Percentiles rank a stretch among this genome's conserved stretches.
These are phyloP conservation scores for Trichophyton benhamiae DNA, from an alignment of 2,329 filamentous ascomycete genomes.

Conservation along the genomic window DNA sequence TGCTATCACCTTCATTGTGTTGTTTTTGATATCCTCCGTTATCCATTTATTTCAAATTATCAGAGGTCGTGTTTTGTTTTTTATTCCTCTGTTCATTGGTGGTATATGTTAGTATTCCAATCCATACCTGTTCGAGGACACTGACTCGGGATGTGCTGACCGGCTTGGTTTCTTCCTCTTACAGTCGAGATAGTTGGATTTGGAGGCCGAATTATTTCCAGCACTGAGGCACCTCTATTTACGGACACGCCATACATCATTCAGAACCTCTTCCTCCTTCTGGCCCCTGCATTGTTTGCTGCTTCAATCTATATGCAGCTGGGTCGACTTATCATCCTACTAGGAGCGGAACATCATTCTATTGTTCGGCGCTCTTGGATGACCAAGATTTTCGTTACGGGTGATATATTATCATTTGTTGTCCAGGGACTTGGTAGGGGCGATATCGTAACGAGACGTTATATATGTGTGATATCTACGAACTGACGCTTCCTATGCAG, in stretches of 20 bases:
- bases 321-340: conserved; percentile 17
- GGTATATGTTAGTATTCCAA: conserved; percentile 18
- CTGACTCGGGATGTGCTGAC: too few relatives aligned
- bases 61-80: conserved; percentile 20
- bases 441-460: neutral
- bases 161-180: neutral
- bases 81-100: conserved; percentile 21
- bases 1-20: conserved; percentile 32
- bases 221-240: conserved; percentile 18
- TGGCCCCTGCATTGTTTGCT: conserved; percentile 22
- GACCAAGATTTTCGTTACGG: conserved; percentile 23
- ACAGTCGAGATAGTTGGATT: conserved; percentile 41
- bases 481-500: conserved; percentile 10
- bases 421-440: conserved; percentile 19
- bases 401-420: conserved; percentile 22
- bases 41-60: conserved; percentile 31
- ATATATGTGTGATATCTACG: too few relatives aligned
- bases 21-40: conserved; percentile 33
- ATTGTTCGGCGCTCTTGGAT: conserved; percentile 17
- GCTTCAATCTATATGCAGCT: conserved; percentile 24
- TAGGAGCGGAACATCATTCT: conserved; percentile 15
- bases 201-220: conserved; percentile 34
- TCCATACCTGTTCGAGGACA: neutral
- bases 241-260: conserved; percentile 19
- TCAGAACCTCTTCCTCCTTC: conserved; percentile 22